Conservation (phyloP, 1,139 yeast genomes). For the Suhomyces bribrorum region DNA sequence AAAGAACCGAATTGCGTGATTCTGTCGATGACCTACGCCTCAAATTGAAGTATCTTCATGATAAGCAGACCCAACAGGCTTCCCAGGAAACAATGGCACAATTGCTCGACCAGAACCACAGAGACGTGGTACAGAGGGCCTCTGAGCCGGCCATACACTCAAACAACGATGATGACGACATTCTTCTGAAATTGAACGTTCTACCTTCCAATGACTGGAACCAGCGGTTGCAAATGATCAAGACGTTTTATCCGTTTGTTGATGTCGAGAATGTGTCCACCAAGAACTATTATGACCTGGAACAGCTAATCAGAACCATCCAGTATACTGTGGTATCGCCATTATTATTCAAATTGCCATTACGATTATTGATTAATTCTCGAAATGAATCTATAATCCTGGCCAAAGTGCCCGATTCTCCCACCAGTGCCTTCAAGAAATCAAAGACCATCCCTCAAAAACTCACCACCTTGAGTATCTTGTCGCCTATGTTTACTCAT, state of each 20-base stretch:
- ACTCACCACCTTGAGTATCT: slow-evolving; percentile 14
- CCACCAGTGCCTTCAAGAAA: slow-evolving; percentile 2
- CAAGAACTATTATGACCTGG: slow-evolving; percentile 14
- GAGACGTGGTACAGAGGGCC: slow-evolving; percentile 10
- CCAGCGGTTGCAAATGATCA: slow-evolving; percentile 28
- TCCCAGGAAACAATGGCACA: slow-evolving; percentile 21
- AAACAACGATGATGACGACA: slow-evolving; percentile 23
- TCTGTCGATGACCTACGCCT: slow-evolving; percentile 25
- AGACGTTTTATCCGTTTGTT: slow-evolving; percentile 29
- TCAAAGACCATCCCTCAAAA: slow-evolving; percentile 2
- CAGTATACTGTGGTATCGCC: slow-evolving; percentile 25
- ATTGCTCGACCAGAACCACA: slow-evolving; percentile 26
- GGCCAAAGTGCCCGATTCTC: slow-evolving; percentile 13
- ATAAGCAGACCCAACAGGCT: slow-evolving; percentile 17
- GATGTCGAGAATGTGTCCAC: slow-evolving; percentile 24
- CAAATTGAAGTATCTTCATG: slow-evolving; percentile 20
- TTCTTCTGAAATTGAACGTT: slow-evolving; percentile 30
- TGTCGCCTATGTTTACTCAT: slow-evolving; percentile 27
- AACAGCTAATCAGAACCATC: slow-evolving; percentile 21
- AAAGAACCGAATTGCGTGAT: slow-evolving; percentile 21
- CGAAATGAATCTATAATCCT: slow-evolving; percentile 20
- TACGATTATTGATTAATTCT: slow-evolving; percentile 22
- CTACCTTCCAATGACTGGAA: slow-evolving; percentile 41
- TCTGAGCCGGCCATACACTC: slow-evolving; percentile 1
- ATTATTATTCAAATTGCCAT: slow-evolving; percentile 24